Conservation (phyloP, 352 stramenopile genomes). For the Phytophthora fragariae region DNA sequence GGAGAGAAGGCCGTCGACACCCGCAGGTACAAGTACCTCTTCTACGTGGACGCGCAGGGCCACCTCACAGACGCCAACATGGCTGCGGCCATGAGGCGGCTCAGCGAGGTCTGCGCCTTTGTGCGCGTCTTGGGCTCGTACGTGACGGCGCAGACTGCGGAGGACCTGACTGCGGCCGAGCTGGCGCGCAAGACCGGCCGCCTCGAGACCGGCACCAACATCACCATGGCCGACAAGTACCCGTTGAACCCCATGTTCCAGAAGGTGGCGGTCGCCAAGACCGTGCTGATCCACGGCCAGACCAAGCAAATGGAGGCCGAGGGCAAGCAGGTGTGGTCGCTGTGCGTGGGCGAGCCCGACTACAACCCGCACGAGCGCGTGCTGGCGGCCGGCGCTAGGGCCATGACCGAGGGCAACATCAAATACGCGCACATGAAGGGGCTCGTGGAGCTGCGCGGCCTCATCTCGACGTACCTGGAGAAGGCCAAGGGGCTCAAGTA, state of each 20-base stretch:
- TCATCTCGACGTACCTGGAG: constrained; percentile 92
- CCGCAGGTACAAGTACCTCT: constrained; percentile 77
- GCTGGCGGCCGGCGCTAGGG: constrained; percentile 82
- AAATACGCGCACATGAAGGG: constrained; percentile 96
- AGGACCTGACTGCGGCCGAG: constrained; percentile 21
- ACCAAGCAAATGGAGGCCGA: constrained; percentile 96
- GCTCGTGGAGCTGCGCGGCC: constrained; percentile 83
- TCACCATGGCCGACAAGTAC: constrained; percentile 66
- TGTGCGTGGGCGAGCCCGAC: constrained; percentile 97
- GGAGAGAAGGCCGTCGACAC: constrained; percentile 35
- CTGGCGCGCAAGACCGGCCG: constrained; percentile 25
- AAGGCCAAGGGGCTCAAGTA: constrained; percentile 92
- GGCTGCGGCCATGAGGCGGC: constrained; percentile 75
- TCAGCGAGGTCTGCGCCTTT: constrained; percentile 87
- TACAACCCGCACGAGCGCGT: constrained; percentile 92
- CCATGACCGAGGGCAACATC: constrained; percentile 83
- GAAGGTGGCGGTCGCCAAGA: constrained; percentile 89
- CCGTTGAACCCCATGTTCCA: constrained; percentile 85
- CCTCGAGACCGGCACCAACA: constrained; percentile 28
- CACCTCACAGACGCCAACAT: constrained; percentile 72
- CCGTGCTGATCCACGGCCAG: constrained; percentile 93
- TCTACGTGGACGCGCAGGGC: constrained; percentile 79
- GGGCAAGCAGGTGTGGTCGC: constrained; percentile 89
- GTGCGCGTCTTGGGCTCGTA: constrained; percentile 89
- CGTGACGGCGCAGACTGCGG: constrained; percentile 46